A percentile compares a stretch with the other conserved stretches of the same genome.
Evolutionary conservation across 2,329 filamentous ascomycete species (phyloP).

Genomic region (Raffaelea deltoideospora): DNA sequence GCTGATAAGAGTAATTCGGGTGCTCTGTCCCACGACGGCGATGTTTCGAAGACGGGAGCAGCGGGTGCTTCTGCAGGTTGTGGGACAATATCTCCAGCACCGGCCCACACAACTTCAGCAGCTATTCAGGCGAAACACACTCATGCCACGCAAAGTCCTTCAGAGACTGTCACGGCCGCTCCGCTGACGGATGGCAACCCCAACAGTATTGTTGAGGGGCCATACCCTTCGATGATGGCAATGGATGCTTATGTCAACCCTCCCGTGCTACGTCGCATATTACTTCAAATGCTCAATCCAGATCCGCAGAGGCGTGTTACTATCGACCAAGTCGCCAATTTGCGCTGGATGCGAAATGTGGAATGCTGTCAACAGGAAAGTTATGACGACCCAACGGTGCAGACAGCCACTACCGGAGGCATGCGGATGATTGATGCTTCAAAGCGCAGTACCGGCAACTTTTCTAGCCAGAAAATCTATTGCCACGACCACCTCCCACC

Average conservation of each 20-base stretch:
- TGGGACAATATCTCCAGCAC: too few species aligned
- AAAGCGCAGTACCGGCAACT: conserved; percentile 33
- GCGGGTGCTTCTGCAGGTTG: too few species aligned
- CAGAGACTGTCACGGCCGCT: background rate
- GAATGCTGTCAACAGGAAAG: conserved; percentile 67
- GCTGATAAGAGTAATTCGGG: background rate
- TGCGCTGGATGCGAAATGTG: conserved; percentile 58
- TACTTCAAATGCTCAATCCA: conserved; percentile 74
- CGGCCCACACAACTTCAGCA: too few species aligned
- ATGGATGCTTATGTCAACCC: conserved; percentile 54
- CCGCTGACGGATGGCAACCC: conserved; percentile 34
- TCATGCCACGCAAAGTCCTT: too few species aligned
- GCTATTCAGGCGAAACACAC: too few species aligned
- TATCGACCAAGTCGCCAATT: conserved; percentile 52
- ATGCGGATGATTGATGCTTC: conserved; percentile 44
- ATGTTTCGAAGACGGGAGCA: too few species aligned
- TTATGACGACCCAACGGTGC: conserved; percentile 41
- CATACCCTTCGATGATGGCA: conserved; percentile 47
- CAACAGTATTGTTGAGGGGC: conserved; percentile 5
- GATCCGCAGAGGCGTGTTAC: conserved; percentile 55
- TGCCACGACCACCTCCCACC: conserved; percentile 43
- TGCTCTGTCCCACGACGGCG: too few species aligned
- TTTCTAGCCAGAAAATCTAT: conserved; percentile 33
- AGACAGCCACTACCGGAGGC: background rate
- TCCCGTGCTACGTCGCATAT: conserved; percentile 50